Conservation (phyloP, 2,329 filamentous ascomycete genomes). For the Aspergillus hortae region DNA sequence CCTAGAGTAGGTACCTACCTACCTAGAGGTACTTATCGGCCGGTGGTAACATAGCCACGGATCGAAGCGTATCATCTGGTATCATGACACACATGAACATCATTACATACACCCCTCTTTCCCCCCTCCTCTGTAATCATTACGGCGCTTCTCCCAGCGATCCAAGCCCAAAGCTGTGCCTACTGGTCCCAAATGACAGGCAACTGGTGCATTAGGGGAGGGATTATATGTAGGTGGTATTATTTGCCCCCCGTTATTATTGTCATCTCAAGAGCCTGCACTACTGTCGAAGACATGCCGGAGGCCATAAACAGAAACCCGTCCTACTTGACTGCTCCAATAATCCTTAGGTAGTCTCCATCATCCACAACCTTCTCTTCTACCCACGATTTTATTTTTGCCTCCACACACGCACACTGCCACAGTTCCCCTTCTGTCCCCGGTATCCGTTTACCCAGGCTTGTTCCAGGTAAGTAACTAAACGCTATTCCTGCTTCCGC, state of each 20-base stretch:
- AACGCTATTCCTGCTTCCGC: slow-evolving; percentile 5
- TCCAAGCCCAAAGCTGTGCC: neutral
- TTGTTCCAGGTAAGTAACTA: slow-evolving; percentile 1
- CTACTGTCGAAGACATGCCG: slow-evolving; percentile 17
- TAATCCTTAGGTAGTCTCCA: slow-evolving; percentile 11
- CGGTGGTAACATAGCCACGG: neutral
- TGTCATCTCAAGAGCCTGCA: slow-evolving; percentile 9
- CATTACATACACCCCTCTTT: neutral
- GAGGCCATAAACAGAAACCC: slow-evolving; percentile 24
- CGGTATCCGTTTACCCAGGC: neutral
- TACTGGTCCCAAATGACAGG: slow-evolving; percentile 8
- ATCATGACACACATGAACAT: neutral
- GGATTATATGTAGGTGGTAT: neutral
- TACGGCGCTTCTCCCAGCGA: neutral
- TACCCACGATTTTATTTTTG: neutral
- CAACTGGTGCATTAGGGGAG: slow-evolving; percentile 4
- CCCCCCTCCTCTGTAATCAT: neutral
- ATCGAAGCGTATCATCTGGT: neutral
- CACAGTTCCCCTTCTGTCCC: slow-evolving; percentile 17
- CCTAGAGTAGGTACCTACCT: too few relatives aligned
- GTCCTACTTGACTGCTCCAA: slow-evolving; percentile 12
- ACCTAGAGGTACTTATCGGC: neutral
- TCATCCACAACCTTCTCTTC: slow-evolving; percentile 13
- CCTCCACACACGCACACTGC: slow-evolving; percentile 22
- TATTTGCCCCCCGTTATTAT: neutral